Percentiles rank a stretch among this genome's conserved stretches.
Conservation (phyloP, 805 yeast species). For the Kazachstania psychrophila region DNA sequence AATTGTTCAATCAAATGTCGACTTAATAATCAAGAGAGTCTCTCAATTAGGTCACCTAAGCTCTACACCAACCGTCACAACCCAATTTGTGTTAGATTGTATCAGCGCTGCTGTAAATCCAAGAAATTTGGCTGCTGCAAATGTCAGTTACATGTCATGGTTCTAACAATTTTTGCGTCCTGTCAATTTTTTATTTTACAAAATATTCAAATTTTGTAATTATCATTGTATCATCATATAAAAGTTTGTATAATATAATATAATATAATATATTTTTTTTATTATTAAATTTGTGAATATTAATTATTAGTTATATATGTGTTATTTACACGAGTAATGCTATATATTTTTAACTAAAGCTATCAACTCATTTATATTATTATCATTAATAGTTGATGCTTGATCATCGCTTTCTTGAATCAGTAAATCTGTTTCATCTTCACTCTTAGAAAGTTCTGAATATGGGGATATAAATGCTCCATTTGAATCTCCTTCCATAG, state of each 20-base stretch:
- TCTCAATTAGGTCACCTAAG: conserved; percentile 60
- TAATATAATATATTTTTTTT: background rate
- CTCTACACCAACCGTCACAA: conserved; percentile 52
- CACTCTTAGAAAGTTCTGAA: background rate
- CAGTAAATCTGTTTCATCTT: background rate
- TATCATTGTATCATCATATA: too few species aligned
- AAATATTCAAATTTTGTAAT: too few species aligned
- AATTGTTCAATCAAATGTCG: conserved; percentile 82
- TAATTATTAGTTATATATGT: too few species aligned
- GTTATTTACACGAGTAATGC: too few species aligned
- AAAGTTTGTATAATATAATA: too few species aligned
- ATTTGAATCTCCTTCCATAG: background rate
- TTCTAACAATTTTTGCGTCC: conserved; percentile 38
- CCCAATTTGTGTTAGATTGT: conserved; percentile 82
- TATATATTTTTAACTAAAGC: too few species aligned
- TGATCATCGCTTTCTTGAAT: background rate
- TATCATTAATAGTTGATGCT: background rate
- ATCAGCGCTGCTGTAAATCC: conserved; percentile 95
- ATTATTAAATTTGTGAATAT: background rate
- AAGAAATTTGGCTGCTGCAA: conserved; percentile 82
- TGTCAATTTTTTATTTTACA: too few species aligned
- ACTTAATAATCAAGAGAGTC: conserved; percentile 69
- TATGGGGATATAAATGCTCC: too few species aligned
- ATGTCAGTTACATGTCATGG: conserved; percentile 92
- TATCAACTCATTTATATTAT: background rate